Evolutionary conservation across 2,329 filamentous ascomycete genomes (phyloP), one percentile per base, ranked within the genome.

Genomic region (Fusarium haematococcum): DNA sequence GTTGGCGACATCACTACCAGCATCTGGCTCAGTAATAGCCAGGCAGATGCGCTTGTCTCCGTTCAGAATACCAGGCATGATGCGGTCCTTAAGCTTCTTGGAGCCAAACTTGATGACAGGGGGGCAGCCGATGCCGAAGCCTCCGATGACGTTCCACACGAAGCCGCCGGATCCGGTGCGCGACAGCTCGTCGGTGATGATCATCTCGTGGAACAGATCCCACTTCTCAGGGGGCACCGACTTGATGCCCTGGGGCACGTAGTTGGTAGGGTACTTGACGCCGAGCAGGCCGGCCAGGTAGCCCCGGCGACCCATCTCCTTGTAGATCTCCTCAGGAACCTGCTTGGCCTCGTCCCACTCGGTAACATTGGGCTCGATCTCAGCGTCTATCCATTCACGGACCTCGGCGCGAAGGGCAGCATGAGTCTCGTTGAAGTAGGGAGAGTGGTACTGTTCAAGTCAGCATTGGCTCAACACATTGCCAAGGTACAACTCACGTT

Each of bases 201-300:
- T 89, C 90, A 98, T 90, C 88, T 99, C 97, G 85, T 99, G 97
- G 91, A 98, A 99, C 52, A 97, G 90, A 86, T 99, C 97, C 96
- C 96, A 99, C 82, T 97, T 92, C 85, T 98, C 95, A 0, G 94
- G 87, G 0, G 93, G 84, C 14, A 99, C 97, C 58, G 91, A 93
- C 85, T 93, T 91, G 78, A 98, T 90, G 7, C 88, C 86, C 11
- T 87, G 86, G 80, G 92, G 86, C 80, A 92, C 91, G 80, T 96
- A 92, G 77, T 97, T 86, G 69, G 88, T 90, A 16, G 94, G 95
- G 85, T 94, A 98, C 80, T 93, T 88, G 71, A 94, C 89, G 75
- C 96, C 97, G 74, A 99, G 88, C 68, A 98, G 88, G 77, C 97
- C 97, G n/a, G 95, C 93, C 20, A 99, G 90, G 82, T 98, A 99